Evolutionary conservation across 768 basidiomycete genomes (phyloP), one percentile per base, ranked within the genome.

Genomic region (Royoungia palumana): DNA sequence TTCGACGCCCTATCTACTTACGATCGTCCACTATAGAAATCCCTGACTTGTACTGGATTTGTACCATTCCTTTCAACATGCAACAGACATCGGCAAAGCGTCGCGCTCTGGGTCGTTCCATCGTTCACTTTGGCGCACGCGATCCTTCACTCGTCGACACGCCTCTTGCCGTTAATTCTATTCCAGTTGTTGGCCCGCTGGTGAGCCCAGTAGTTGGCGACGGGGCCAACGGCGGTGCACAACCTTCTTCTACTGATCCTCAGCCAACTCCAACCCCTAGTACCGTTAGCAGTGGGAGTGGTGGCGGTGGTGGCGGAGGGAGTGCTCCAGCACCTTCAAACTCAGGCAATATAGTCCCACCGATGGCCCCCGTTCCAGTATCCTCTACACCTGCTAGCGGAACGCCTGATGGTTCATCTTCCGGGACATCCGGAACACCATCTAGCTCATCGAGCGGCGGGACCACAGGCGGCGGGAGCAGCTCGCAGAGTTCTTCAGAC

Each of bases 151-250:
- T 73, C 52, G 61, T 74, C 35, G 66, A 68, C 30, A 56, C 74
- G 3, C 65, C 72, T 27, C 51, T 73, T 21, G 7, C 44, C 22
- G 7, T 47, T 20, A 8, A 30, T 47, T 67, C 73, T 8, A 58
- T 77, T 32, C 74, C 78, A 3, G 41, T 78, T 24, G 55, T 75
- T 25, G 60, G 61, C n/a, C 65, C 70, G 3, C 25, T 80, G 16
- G 44, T 72, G 32, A 64, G 51, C 19, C 61, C 72, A 20, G 22
- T 78, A 27, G 34, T 75, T 22, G 64, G 58, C 21, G 64, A 60
- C 11, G 55, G 46, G 36, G 32, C 0, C 12, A 16, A 14, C 17
- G 25, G 38, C 8, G 22, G 14, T n/a, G 3, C 40, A 22, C 48
- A 48, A 43, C 36, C 57, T 16, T 28, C 60, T 21, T 4, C 40